phyloP scores from a whole-genome alignment of 371 early-diverging fungal species.

The Conidiobolus incongruus region DNA sequence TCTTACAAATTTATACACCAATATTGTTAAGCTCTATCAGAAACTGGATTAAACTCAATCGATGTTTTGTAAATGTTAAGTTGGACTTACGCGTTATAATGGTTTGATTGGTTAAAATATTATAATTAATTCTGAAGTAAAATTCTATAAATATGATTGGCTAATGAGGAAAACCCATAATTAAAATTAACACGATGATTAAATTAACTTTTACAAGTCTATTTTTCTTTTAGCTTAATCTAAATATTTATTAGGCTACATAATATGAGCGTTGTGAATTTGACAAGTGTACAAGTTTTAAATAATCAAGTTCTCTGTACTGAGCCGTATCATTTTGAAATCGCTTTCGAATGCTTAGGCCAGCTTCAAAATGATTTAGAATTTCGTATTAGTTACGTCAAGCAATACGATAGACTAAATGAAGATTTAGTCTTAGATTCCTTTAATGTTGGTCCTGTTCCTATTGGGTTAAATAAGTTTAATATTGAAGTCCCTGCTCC shows the following conservation, averaged over 20 bases:
- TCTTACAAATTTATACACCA: too few relatives aligned
- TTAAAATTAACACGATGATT: too few relatives aligned
- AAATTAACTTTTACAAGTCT: too few relatives aligned
- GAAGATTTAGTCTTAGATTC: conserved; percentile 87
- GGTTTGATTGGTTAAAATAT: too few relatives aligned
- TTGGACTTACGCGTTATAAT: too few relatives aligned
- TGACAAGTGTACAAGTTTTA: conserved; percentile 60
- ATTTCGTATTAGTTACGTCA: conserved; percentile 90
- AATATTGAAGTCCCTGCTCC: conserved; percentile 63
- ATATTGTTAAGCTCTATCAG: too few relatives aligned
- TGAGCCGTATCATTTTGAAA: conserved; percentile 72
- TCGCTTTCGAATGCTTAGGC: conserved; percentile 87
- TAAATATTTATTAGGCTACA: background rate
- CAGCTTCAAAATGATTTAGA: conserved; percentile 82
- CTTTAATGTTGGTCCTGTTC: conserved; percentile 90
- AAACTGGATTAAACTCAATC: too few relatives aligned
- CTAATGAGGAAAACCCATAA: too few relatives aligned
- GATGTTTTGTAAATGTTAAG: too few relatives aligned
- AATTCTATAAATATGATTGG: too few relatives aligned
- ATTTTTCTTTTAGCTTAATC: too few relatives aligned
- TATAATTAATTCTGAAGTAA: too few relatives aligned
- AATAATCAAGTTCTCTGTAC: conserved; percentile 63
- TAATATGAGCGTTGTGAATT: conserved; percentile 63
- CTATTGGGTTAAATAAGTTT: conserved; percentile 90
- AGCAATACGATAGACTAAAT: conserved; percentile 54